Base-by-base conservation (phyloP, 116 monocot genomes). In the Papilionanthe hybrid region DNA sequence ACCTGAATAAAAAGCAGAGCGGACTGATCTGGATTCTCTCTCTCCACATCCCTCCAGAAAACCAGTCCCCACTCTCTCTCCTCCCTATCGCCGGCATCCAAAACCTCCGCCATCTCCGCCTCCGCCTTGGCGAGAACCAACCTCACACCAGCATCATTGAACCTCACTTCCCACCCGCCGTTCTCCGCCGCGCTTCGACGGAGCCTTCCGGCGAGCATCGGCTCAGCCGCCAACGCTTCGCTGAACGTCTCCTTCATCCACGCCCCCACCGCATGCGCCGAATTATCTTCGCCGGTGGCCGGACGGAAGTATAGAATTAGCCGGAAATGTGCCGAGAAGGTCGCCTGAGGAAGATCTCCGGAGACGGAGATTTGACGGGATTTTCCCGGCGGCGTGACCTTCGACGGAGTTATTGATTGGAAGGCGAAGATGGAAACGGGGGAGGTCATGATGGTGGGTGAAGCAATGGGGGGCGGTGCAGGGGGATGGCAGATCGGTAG, bases 161-260 rank as follows among this genome's bases (percentile, higher is more conserved):
- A 76, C 80, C 80, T 85, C 20, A 96, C 60, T 72, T 93, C 90
- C 87, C 89, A 87, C 7, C 42, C 74, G 43, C 86, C 84, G 5
- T 86, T 81, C 12, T 37, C 86, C 65, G 87, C 86, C 37, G 41
- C 65, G 0, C 75, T 83, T 32, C 79, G 73, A 44, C 91, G 83
- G 15, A 93, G 84, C 84, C 96, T 75, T 56, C 91, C 96, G 1
- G 90, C 85, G 11, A 96, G 58, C 73, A 83, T 57, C 32, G 91
- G 91, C 55, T 85, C 65, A 44, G 81, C 84, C 6, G 79, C 43
- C 19, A 96, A 82, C 19, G 86, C 86, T 25, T 12, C 79, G 83
- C 86, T 79, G 13, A 96, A 78, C 41, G 93, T 88, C 77, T 93
- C 96, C 86, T 91, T 96, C 57, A 88, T 73, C 87, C 85, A 87